phyloP scores from a whole-genome alignment of 495 filamentous ascomycete species.

The Xylaria intraflava region DNA sequence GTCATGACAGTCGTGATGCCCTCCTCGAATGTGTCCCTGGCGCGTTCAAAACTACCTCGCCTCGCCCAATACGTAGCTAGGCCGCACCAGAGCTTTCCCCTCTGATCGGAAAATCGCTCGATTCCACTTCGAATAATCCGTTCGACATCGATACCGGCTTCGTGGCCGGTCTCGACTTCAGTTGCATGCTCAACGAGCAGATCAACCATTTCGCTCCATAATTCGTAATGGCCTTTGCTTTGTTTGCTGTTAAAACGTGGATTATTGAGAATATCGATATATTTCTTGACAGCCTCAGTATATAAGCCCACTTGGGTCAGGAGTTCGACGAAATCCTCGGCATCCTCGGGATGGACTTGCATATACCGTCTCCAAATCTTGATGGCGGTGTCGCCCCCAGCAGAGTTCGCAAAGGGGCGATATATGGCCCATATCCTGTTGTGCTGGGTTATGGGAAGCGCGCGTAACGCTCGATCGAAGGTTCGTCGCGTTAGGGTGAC shows the following conservation, averaged over 20 bases:
- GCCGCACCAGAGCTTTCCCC: slow-evolving; percentile 94
- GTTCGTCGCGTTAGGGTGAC: slow-evolving; percentile 84
- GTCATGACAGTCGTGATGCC: slow-evolving; percentile 98
- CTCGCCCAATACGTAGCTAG: slow-evolving; percentile 97
- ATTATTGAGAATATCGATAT: slow-evolving; percentile 92
- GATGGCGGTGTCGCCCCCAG: slow-evolving; percentile 82
- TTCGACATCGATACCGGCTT: slow-evolving; percentile 83
- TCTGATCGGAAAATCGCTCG: slow-evolving; percentile 84
- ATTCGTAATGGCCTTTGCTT: slow-evolving; percentile 88
- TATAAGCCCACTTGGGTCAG: slow-evolving; percentile 76
- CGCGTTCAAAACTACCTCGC: slow-evolving; percentile 79
- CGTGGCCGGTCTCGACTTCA: slow-evolving; percentile 72
- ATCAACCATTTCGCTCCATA: slow-evolving; percentile 99
- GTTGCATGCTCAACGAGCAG: slow-evolving; percentile 86
- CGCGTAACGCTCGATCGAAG: slow-evolving; percentile 90
- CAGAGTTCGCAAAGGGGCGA: slow-evolving; percentile 85
- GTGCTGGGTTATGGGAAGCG: slow-evolving; percentile 94
- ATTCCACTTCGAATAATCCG: slow-evolving; percentile 91
- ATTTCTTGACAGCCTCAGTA: slow-evolving; percentile 87
- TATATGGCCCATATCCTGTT: slow-evolving; percentile 95
- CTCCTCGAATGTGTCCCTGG: slow-evolving; percentile 91
- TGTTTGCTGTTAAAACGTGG: slow-evolving; percentile 86
- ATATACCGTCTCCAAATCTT: slow-evolving; percentile 95
- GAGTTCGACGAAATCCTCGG: slow-evolving; percentile 89
- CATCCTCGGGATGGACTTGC: slow-evolving; percentile 95